A percentile compares a stretch with the other conserved stretches of the same genome.
phyloP scores from a whole-genome alignment of 768 basidiomycete species.

The Kwoniella bestiolae region DNA sequence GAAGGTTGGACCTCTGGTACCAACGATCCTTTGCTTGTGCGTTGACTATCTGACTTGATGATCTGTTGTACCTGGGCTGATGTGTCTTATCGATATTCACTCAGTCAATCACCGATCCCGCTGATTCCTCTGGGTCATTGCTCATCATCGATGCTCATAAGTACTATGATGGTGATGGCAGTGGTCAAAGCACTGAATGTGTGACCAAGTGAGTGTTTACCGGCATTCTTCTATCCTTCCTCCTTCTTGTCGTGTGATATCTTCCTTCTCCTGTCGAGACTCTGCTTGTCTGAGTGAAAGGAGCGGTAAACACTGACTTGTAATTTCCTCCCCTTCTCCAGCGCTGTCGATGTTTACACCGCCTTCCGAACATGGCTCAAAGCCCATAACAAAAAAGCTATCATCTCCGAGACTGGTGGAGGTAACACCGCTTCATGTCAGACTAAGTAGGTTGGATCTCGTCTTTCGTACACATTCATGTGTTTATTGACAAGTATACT shows the following conservation, averaged over 20 bases:
- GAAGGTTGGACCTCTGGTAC: conserved; percentile 62
- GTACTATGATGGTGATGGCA: conserved; percentile 66
- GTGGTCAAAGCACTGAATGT: conserved; percentile 61
- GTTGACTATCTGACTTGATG: conserved; percentile 55
- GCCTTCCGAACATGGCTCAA: conserved; percentile 61
- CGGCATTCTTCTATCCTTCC: background rate
- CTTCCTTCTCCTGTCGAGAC: background rate
- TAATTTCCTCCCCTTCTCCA: conserved; percentile 27
- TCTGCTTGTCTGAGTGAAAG: no score
- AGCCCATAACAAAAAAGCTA: conserved; percentile 63
- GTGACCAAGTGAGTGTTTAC: conserved; percentile 59
- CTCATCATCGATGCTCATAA: conserved; percentile 70
- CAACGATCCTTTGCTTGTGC: conserved; percentile 62
- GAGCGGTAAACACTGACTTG: background rate
- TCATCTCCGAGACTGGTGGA: conserved; percentile 69
- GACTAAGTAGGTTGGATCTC: conserved; percentile 59
- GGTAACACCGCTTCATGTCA: conserved; percentile 63
- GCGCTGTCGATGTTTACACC: conserved; percentile 62
- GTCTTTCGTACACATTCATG: no score
- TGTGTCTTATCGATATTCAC: conserved; percentile 47
- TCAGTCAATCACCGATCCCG: conserved; percentile 60
- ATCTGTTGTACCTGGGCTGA: conserved; percentile 50
- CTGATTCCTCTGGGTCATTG: conserved; percentile 53
- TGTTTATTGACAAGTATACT: no score
- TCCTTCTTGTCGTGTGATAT: background rate